A percentile compares a stretch with the other conserved stretches of the same genome.
phyloP scores from a whole-genome alignment of 2,329 filamentous ascomycete genomes.

The Nigrospora osmanthi region DNA sequence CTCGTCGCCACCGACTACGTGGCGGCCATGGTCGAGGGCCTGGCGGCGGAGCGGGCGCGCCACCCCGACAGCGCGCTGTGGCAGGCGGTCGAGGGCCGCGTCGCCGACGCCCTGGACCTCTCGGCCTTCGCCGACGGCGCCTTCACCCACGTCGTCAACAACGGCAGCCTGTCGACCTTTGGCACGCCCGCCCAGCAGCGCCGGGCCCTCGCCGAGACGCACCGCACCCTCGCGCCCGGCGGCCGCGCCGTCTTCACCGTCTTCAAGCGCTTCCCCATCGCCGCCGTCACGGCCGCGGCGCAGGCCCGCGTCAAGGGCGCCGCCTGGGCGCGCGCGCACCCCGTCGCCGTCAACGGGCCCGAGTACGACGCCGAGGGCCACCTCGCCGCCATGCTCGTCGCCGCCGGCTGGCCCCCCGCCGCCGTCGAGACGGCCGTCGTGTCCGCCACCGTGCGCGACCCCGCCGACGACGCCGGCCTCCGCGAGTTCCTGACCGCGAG shows the following conservation, averaged over 20 bases:
- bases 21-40: slow-evolving; percentile 10
- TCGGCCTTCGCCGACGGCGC: slow-evolving; percentile 7
- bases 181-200: slow-evolving; percentile 8
- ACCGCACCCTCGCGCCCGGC: slow-evolving; percentile 18
- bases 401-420: slow-evolving; percentile 11
- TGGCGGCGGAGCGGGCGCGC: background rate
- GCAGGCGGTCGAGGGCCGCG: background rate
- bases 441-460: slow-evolving; percentile 4
- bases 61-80: background rate
- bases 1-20: slow-evolving; percentile 14
- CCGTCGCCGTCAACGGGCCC: slow-evolving; percentile 15
- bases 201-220: slow-evolving; percentile 16
- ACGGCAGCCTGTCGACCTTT: slow-evolving; percentile 22
- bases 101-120: slow-evolving; percentile 13
- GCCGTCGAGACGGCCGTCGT: background rate
- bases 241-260: slow-evolving; percentile 16
- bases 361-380: slow-evolving; percentile 15
- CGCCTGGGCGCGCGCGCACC: slow-evolving; percentile 14
- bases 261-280: slow-evolving; percentile 15
- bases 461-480: slow-evolving; percentile 9
- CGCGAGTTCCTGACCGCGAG: slow-evolving; percentile 13
- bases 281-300: slow-evolving; percentile 16
- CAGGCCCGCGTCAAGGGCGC: slow-evolving; percentile 8
- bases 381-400: slow-evolving; percentile 8
- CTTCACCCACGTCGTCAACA: slow-evolving; percentile 18